These are phyloP conservation scores for Vanrija sp. DNA, from an alignment of 1,284 basidiomycete species.

Conservation along the genomic window DNA sequence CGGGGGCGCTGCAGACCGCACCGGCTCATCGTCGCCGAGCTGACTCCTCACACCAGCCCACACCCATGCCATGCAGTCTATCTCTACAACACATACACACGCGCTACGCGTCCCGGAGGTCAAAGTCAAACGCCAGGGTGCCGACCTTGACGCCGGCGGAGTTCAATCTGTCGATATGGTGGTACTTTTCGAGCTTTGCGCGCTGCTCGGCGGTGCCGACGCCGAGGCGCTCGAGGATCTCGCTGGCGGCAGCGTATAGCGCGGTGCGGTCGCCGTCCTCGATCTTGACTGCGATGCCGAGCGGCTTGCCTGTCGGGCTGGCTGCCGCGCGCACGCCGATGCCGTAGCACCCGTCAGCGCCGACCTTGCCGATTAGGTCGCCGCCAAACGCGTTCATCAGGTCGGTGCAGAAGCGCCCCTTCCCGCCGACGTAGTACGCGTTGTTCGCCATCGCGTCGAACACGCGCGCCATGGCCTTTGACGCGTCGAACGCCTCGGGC, in stretches of 20 bases:
- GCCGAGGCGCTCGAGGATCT: constrained; percentile 4
- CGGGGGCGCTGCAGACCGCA: too few relatives aligned
- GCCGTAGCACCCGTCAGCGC: constrained; percentile 4
- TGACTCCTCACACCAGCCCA: too few relatives aligned
- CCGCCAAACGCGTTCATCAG: not conserved
- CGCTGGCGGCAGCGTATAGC: not conserved
- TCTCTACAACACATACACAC: not conserved
- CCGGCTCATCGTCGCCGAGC: too few relatives aligned
- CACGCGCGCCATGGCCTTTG: not conserved
- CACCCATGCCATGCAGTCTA: too few relatives aligned
- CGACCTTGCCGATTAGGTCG: not conserved
- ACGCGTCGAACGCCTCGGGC: not conserved
- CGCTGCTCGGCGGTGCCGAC: not conserved
- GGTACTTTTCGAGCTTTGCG: not conserved
- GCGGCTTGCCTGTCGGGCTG: not conserved
- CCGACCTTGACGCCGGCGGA: not conserved
- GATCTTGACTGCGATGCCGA: constrained; percentile 6
- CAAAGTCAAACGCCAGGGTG: not conserved
- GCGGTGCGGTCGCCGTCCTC: constrained; percentile 4
- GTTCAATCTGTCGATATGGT: not conserved
- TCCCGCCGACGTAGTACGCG: not conserved
- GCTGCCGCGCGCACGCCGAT: not conserved
- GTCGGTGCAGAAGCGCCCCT: constrained; percentile 1
- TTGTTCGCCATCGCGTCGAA: not conserved
- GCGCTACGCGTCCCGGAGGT: not conserved